Percentiles rank a stretch among this genome's conserved stretches.
These are phyloP conservation scores for Agrostemma githago DNA, from an alignment of 148 eudicot species.

Conservation along the genomic window DNA sequence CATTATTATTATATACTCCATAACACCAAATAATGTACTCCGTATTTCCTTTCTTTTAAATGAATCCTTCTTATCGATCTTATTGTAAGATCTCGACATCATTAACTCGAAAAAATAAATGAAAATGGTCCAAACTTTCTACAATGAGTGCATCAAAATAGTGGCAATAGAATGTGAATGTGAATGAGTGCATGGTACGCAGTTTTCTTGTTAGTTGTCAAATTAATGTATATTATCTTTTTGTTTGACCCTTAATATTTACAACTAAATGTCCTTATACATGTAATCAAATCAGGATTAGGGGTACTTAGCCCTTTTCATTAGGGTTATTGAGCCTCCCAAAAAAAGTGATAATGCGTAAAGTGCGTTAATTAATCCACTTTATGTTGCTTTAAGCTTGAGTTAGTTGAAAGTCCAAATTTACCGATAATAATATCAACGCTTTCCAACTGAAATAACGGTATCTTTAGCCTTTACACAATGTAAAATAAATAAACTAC, in stretches of 20 bases:
- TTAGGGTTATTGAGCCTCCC: not conserved
- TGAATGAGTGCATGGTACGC: not conserved
- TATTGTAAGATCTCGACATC: too few relatives aligned
- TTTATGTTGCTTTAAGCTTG: conserved; percentile 13
- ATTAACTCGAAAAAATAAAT: too few relatives aligned
- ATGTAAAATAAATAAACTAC: not conserved
- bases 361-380: not conserved
- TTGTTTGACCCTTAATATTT: conserved; percentile 9
- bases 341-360: not conserved
- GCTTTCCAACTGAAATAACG: conserved; percentile 9
- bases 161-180: not conserved
- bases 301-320: not conserved
- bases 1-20: too few relatives aligned
- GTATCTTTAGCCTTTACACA: not conserved
- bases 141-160: not conserved
- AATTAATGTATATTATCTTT: not conserved
- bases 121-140: too few relatives aligned
- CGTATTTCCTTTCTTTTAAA: too few relatives aligned
- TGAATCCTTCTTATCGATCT: too few relatives aligned
- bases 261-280: not conserved
- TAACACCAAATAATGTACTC: too few relatives aligned
- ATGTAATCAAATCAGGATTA: not conserved
- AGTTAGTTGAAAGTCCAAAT: not conserved
- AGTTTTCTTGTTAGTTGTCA: not conserved
- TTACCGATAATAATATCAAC: conserved; percentile 5